A percentile compares a stretch with the other conserved stretches of the same genome.
These are phyloP conservation scores for Neurospora pannonica DNA, from an alignment of 495 filamentous ascomycete species.

Conservation along the genomic window DNA sequence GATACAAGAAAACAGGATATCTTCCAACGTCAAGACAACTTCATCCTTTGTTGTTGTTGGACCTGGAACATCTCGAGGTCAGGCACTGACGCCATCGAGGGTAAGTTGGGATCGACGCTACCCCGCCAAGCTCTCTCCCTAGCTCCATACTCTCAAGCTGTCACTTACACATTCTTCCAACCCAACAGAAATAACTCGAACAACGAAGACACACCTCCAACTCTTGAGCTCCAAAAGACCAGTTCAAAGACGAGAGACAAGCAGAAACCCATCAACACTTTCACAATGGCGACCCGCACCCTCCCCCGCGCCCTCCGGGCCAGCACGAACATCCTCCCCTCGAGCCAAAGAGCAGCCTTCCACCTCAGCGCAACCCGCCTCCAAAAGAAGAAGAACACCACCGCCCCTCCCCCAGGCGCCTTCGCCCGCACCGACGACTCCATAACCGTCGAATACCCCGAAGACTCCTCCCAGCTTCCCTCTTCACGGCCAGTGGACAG, in stretches of 20 bases:
- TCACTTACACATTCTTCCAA: not conserved
- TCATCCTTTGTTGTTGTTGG: not conserved
- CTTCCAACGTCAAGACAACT: not conserved
- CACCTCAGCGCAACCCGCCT: not conserved
- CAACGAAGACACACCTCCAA: not conserved
- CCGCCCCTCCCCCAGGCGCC: conserved; percentile 20
- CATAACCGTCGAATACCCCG: conserved; percentile 68
- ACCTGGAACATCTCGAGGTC: not conserved
- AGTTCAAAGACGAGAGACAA: not conserved
- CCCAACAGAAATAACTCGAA: not conserved
- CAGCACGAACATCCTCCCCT: not conserved
- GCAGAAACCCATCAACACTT: not conserved
- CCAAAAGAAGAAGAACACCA: not conserved
- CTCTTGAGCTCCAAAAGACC: not conserved
- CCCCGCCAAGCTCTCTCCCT: not conserved
- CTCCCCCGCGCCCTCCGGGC: not conserved
- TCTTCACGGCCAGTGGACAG: conserved; percentile 50
- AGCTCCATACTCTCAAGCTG: not conserved
- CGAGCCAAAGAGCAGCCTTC: not conserved
- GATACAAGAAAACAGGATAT: not conserved
- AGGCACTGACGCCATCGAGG: not conserved
- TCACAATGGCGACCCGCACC: not conserved
- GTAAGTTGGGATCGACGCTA: not conserved
- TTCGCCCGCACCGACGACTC: conserved; percentile 72
- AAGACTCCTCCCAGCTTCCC: conserved; percentile 56